Evolutionary conservation across 2,329 filamentous ascomycete species (phyloP), one percentile per base, ranked within the genome.

Genomic region (Xylaria sp.): DNA sequence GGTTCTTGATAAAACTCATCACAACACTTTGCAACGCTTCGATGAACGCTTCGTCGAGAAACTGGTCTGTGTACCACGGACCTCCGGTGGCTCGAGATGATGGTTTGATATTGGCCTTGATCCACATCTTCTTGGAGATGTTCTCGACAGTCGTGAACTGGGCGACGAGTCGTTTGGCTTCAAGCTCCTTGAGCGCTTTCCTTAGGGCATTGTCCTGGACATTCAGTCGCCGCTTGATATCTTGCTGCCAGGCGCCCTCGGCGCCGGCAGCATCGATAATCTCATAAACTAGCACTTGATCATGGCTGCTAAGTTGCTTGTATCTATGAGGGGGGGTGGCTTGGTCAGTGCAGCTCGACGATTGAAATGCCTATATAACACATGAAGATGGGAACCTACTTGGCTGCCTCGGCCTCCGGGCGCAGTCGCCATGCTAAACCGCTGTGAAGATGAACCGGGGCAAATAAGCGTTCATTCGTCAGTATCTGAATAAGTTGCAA

Each of bases 121-220:
- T 97, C 85, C 96, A 99, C 87, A 97, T 97, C 82, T 97, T 97
- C 78, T 96, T 92, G 72, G 91, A 92, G 32, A 93, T 93, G 77
- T 92, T 91, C 81, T 97, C 94, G 80, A 97, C 94, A 79, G 91
- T 96, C 82, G 95, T 96, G 82, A 98, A 94, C 66, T 90, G 89
- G 76, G 92, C 92, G 79, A 99, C 94, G 78, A 97, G 89, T 41
- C 90, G 89, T 78, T 93, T 94, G 45, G 86, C 83, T 79, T 97
- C 92, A 69, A 99, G 89, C 70, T 90, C 89, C 82, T 97, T 97
- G 73, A 98, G 86, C 32, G 90, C 90, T 75, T 91, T 91, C 74
- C 92, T 92, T 74, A 98, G 87, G 43, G 92, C 89, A 58, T 91
- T 91, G 76, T 95, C 93, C 82, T 97, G 93, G 78, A 97, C 88